A percentile compares a stretch with the other conserved stretches of the same genome.
Conservation (phyloP, 202 grass and related monocot genomes). For the Carex sylvatica region DNA sequence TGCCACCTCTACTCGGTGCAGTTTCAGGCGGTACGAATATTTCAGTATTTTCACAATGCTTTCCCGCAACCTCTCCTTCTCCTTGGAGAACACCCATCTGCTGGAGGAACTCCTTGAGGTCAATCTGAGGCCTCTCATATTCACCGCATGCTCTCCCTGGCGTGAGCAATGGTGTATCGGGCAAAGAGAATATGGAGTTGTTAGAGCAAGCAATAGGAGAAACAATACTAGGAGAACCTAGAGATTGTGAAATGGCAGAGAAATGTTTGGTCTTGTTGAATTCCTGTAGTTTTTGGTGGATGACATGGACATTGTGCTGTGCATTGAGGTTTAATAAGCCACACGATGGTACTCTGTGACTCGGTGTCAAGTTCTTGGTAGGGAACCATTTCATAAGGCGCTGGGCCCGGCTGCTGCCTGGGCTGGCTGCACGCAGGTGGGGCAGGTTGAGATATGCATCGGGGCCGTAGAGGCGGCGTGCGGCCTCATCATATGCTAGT, state of each 20-base stretch:
- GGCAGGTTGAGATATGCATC: conserved; percentile 97
- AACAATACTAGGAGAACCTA: not conserved
- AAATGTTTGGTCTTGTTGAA: conserved; percentile 43
- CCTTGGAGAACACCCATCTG: conserved; percentile 83
- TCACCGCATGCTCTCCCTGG: not conserved
- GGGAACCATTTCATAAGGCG: conserved; percentile 81
- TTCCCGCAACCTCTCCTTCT: conserved; percentile 19
- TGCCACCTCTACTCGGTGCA: not conserved
- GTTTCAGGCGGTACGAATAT: not conserved
- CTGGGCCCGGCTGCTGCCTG: conserved; percentile 35
- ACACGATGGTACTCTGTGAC: conserved; percentile 43
- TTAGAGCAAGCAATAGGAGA: not conserved
- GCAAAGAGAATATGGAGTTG: conserved; percentile 30
- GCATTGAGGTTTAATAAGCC: conserved; percentile 96
- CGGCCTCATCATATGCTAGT: conserved; percentile 95
- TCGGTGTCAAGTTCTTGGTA: conserved; percentile 28
- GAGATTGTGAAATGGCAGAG: conserved; percentile 1
- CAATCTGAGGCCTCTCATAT: conserved; percentile 75
- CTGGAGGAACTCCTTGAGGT: conserved; percentile 95
- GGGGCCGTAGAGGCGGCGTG: conserved; percentile 88
- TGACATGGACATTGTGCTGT: conserved; percentile 96
- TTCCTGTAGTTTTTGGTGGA: conserved; percentile 90
- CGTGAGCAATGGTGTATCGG: not conserved
- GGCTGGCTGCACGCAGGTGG: conserved; percentile 56
- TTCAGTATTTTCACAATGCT: not conserved